phyloP scores from a whole-genome alignment of 2,329 filamentous ascomycete genomes.

The Neonectria magnoliae region DNA sequence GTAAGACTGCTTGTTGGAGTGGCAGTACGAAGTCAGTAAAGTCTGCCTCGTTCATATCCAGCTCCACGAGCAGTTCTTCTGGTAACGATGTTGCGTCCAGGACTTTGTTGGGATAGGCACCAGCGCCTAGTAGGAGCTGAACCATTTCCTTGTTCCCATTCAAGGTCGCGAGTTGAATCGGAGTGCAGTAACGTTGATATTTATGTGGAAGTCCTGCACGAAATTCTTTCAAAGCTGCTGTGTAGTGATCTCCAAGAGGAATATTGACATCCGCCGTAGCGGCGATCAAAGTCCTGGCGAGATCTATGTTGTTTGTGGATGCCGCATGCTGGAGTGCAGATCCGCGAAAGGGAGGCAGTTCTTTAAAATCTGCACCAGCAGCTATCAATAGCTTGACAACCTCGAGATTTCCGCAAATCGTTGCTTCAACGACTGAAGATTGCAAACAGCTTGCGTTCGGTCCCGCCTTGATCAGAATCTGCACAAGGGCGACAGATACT shows the following conservation, averaged over 20 bases:
- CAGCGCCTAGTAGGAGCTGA: background rate
- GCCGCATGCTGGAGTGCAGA: too few species aligned
- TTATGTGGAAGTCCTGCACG: too few species aligned
- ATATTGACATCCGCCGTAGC: background rate
- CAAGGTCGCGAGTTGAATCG: background rate
- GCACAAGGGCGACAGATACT: background rate
- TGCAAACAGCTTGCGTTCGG: too few species aligned
- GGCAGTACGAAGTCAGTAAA: background rate
- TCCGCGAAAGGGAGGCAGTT: rapidly evolving
- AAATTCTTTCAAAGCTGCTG: background rate
- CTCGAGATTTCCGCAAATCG: background rate
- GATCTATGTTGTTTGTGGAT: background rate
- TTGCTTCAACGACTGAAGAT: too few species aligned
- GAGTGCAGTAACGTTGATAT: background rate
- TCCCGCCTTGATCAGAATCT: background rate
- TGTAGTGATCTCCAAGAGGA: background rate
- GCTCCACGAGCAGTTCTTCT: too few species aligned
- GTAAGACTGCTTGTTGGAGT: background rate
- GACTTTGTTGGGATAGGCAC: background rate
- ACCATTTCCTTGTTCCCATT: background rate
- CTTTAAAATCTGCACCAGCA: too few species aligned
- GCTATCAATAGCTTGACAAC: background rate
- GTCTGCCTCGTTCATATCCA: too few species aligned
- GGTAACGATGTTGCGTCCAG: rapidly evolving
- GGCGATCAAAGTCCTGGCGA: background rate